phyloP scores from a whole-genome alignment of 2,329 filamentous ascomycete species.

The Trichophaea hybrida region DNA sequence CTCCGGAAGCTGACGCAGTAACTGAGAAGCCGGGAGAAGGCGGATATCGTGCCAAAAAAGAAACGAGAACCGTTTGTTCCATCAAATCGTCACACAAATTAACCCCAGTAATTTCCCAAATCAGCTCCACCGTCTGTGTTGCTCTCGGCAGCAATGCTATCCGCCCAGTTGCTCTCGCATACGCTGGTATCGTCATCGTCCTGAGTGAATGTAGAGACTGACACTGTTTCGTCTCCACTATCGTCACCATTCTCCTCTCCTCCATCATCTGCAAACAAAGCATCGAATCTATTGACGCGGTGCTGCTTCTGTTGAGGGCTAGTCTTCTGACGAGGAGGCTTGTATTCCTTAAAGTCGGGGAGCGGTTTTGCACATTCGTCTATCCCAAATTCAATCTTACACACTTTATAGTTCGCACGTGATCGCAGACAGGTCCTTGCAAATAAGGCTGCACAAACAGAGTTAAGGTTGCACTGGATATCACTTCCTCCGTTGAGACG shows the following conservation, averaged over 20 bases:
- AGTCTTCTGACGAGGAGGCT: not conserved
- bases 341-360: conserved; percentile 10
- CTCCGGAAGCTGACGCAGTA: too few relatives aligned
- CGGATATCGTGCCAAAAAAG: too few relatives aligned
- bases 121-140: not conserved
- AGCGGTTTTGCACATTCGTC: conserved; percentile 17
- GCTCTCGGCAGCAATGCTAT: not conserved
- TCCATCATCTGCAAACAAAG: conserved; percentile 5
- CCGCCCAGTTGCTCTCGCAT: not conserved
- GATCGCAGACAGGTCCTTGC: conserved; percentile 21
- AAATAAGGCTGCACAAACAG: conserved; percentile 20
- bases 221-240: not conserved
- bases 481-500: conserved; percentile 11
- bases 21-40: too few relatives aligned
- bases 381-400: conserved; percentile 18
- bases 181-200: conserved; percentile 5
- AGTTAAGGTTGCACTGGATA: conserved; percentile 19
- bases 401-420: conserved; percentile 19
- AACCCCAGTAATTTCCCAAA: not conserved
- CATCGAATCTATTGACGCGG: conserved; percentile 3
- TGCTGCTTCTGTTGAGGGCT: not conserved
- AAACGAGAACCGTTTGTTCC: too few relatives aligned
- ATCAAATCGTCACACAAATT: not conserved
- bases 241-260: not conserved
- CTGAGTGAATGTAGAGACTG: not conserved